Base-by-base conservation (phyloP, 352 stramenopile genomes). In the Phytophthora pistaciae region DNA sequence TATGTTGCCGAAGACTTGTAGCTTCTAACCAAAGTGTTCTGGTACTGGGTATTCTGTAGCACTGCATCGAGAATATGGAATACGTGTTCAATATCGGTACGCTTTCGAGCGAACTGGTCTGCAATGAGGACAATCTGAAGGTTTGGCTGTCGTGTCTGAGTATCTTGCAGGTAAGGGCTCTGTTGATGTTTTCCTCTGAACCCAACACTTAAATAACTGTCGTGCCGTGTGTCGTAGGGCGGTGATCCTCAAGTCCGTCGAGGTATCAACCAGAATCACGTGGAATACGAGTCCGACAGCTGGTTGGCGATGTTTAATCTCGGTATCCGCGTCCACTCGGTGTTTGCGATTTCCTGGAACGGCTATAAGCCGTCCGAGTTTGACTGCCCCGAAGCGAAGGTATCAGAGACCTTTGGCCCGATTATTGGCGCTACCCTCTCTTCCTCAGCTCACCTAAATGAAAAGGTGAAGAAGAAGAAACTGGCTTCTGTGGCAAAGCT, bases 281-380 rank as follows among this genome's bases (percentile, higher is more conserved):
- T 96, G 33, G 90, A 96, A 75, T 96, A 96, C 60, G 90, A 96
- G 64, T 95, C 88, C 3, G 90, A 96, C 57, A 95, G 82, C 48
- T 96, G 90, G 90, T 66, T 96, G 49, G 91, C 88, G 6, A 96
- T 95, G 82, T 96, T 96, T 68, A 96, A 96, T 44, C 79, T 96
- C 20, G 90, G 90, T 20, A 96, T 96, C 64, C 88, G 90, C 9
- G 78, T 96, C 16, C 90, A 96, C 68, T 94, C 90, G 11, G 77
- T 96, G 3, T 96, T 96, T 36, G 84, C 88, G 18, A 82, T 94
- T 3, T 78, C 88, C 2, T 95, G 88, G 87, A 91, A 88, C 56
- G 83, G 87, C 3, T 90, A 94, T 60, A 77, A 78, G 11, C 64
- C 75, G 5, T 75, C 70, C 1, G 72, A 84, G 23, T 67, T 93